Percentiles rank a stretch among this genome's conserved stretches.
Evolutionary conservation across 225 moss, liverwort and hornwort species (phyloP).

Genomic region (Pleurozium schreberi): DNA sequence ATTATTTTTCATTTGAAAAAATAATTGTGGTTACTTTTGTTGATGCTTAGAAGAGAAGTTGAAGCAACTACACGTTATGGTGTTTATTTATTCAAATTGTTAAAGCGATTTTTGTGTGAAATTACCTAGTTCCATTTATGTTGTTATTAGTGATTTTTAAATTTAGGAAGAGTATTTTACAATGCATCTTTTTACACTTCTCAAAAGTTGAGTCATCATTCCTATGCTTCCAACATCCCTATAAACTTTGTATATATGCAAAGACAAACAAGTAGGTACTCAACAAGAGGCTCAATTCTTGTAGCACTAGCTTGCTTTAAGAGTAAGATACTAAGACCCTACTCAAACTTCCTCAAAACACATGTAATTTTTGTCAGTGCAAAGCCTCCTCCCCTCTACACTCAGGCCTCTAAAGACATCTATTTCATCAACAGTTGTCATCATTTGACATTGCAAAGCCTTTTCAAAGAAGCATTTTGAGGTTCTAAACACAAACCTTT

Average conservation of each 20-base stretch:
- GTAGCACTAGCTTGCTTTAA: too few relatives aligned
- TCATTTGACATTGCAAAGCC: not conserved
- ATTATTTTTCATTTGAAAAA: too few relatives aligned
- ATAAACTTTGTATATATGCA: not conserved
- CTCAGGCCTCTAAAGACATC: not conserved
- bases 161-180: not conserved
- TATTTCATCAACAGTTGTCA: not conserved
- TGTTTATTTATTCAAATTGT: not conserved
- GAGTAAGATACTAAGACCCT: not conserved
- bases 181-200: not conserved
- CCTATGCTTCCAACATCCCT: not conserved
- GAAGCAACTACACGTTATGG: too few relatives aligned
- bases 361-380: not conserved
- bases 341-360: not conserved
- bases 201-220: too few relatives aligned
- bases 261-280: not conserved
- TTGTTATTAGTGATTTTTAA: not conserved
- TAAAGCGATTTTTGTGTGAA: not conserved
- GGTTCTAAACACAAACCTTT: not conserved
- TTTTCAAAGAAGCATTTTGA: not conserved
- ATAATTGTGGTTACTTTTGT: fast-evolving
- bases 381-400: not conserved
- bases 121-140: not conserved
- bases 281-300: not conserved
- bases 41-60: not conserved